Base-by-base conservation (phyloP, 1,139 yeast species). In the Magnusiomyces fungicola region DNA sequence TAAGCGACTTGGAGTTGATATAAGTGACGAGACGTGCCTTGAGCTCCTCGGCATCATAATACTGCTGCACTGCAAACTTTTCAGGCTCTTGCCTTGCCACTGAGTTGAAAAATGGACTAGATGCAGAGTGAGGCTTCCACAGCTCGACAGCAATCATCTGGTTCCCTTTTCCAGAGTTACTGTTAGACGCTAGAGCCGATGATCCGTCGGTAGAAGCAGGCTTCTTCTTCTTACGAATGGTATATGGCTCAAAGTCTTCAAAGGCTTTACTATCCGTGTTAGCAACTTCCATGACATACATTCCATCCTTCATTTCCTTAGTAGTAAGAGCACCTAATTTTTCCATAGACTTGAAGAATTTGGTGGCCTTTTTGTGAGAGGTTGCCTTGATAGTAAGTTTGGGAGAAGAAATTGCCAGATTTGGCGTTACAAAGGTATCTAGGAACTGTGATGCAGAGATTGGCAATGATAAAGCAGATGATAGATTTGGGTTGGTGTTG, bases 341-440 rank as follows among this genome's bases (percentile, higher is more conserved):
- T 55, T 85, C 95, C 82, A 89, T 87, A 3, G 84, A 81, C 61
- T 88, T 90, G 50, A 90, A 69, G 60, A 81, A 88, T 65, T 89
- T 90, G 21, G 90, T 76, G 1, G 94, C 80, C 62, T 92, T 92
- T 64, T 85, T 89, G 95, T 95, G 90, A 2, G 90, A 79, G 0
- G 96, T 82, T 59, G 80, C 83, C 65, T 89, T 90, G 59, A 92
- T 77, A 53, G 77, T 80, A 41, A 87, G 76, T 43, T 72, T 73
- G n/a, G 76, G 64, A 53, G 69, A 70, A 55, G 78, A 79, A n/a
- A 43, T 48, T 0, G 95, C 95, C n/a, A 90, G 68, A 63, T 88
- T 86, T 49, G 78, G 81, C 57, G 80, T 72, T 14, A 89, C 71
- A 59, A 81, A 79, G 44, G 74, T 76, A 0, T 92, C 76, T 76